These are phyloP conservation scores for Eimeria sp. DNA, from an alignment of 169 alveolate genomes.

Conservation along the genomic window DNA sequence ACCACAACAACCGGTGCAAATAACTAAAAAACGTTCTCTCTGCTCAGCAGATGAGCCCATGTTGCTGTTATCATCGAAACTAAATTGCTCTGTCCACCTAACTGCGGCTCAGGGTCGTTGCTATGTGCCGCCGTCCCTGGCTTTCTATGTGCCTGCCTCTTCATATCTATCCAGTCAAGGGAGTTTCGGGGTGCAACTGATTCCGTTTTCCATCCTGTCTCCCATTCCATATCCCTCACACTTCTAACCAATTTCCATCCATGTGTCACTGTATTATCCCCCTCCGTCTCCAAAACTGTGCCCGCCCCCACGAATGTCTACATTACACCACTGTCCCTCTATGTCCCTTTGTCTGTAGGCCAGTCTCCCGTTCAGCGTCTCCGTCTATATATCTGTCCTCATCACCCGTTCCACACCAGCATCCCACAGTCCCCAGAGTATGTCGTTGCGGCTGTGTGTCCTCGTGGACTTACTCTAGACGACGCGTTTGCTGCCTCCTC, in stretches of 20 bases:
- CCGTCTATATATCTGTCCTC: not conserved
- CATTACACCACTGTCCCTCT: not conserved
- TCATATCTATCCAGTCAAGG: too few relatives aligned
- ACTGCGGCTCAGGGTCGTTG: not conserved
- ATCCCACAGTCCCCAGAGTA: too few relatives aligned
- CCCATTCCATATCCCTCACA: not conserved
- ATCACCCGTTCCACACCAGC: not conserved
- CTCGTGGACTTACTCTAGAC: not conserved
- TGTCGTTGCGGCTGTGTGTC: not conserved
- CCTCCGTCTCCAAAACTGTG: not conserved
- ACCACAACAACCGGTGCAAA: not conserved
- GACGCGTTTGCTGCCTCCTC: constrained; percentile 53
- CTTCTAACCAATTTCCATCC: not conserved
- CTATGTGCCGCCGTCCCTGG: not conserved
- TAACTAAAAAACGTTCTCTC: not conserved
- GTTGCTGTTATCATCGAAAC: not conserved
- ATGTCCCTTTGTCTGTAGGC: not conserved
- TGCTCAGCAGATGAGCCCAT: not conserved
- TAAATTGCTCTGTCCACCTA: not conserved
- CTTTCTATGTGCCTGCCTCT: not conserved
- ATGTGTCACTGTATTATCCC: not conserved
- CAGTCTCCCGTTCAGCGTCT: not conserved
- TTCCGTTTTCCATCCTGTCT: not conserved
- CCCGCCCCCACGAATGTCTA: not conserved
- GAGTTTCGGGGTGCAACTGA: too few relatives aligned